Evolutionary conservation across 2,329 filamentous ascomycete species (phyloP).

Genomic region (Pyricularia sp.): DNA sequence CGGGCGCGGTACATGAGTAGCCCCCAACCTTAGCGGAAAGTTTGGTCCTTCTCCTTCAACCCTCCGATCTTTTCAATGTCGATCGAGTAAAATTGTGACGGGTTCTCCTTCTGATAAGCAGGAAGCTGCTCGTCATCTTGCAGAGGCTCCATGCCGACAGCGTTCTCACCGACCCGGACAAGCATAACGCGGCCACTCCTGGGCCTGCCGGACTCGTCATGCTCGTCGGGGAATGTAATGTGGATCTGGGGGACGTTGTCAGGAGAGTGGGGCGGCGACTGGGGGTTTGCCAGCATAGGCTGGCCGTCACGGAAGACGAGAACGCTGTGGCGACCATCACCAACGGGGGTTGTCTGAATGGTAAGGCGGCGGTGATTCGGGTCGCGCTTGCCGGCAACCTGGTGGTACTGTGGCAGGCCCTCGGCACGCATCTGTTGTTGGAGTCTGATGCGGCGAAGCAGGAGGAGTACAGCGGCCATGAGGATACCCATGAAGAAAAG

Average conservation of each 20-base stretch:
- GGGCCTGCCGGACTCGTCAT: slow-evolving; percentile 72
- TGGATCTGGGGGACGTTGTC: slow-evolving; percentile 88
- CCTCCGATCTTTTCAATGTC: slow-evolving; percentile 93
- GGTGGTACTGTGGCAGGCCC: slow-evolving; percentile 57
- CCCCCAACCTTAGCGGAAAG: slow-evolving; percentile 19
- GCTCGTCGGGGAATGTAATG: slow-evolving; percentile 95
- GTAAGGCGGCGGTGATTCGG: slow-evolving; percentile 39
- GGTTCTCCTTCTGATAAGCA: slow-evolving; percentile 76
- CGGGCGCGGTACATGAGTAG: not conserved
- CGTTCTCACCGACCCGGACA: slow-evolving; percentile 78
- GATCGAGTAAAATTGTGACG: slow-evolving; percentile 78
- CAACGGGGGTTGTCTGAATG: slow-evolving; percentile 39
- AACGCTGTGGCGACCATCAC: slow-evolving; percentile 53
- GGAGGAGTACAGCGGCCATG: slow-evolving; percentile 57
- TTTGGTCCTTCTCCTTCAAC: slow-evolving; percentile 73
- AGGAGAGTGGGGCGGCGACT: slow-evolving; percentile 67
- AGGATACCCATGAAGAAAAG: slow-evolving; percentile 65
- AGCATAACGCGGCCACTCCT: slow-evolving; percentile 85
- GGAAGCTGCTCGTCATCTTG: slow-evolving; percentile 66
- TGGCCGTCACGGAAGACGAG: slow-evolving; percentile 71
- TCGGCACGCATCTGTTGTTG: slow-evolving; percentile 38
- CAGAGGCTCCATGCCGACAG: slow-evolving; percentile 76
- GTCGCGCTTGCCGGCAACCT: slow-evolving; percentile 28
- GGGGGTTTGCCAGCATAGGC: slow-evolving; percentile 66
- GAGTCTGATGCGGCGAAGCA: slow-evolving; percentile 57